Percentiles rank a stretch among this genome's conserved stretches.
Evolutionary conservation across 2,329 filamentous ascomycete genomes (phyloP).

Genomic region (Domatiomyces globalis): DNA sequence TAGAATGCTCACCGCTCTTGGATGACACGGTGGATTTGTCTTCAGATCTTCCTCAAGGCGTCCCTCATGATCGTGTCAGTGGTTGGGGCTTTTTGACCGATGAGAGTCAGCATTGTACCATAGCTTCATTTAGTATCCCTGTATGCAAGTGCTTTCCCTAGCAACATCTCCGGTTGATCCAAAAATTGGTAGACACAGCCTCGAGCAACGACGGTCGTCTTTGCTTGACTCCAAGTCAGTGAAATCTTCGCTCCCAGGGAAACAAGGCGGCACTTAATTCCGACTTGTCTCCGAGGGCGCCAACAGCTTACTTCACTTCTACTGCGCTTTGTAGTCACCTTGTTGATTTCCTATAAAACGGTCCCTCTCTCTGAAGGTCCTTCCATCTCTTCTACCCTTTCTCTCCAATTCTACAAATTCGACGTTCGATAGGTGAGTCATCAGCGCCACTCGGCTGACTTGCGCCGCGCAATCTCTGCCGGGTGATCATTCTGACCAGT

Average conservation of each 20-base stretch:
- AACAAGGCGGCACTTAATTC: not conserved
- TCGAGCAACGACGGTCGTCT: not conserved
- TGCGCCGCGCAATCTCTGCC: not conserved
- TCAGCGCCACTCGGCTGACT: not conserved
- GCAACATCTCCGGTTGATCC: too few relatives aligned
- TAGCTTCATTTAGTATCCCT: not conserved
- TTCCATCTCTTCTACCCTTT: not conserved
- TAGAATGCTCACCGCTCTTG: slow-evolving; percentile 53
- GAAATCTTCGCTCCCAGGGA: not conserved
- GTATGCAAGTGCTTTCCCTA: not conserved
- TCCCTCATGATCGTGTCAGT: slow-evolving; percentile 3
- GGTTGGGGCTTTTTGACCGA: not conserved
- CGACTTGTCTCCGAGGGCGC: not conserved
- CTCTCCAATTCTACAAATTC: not conserved
- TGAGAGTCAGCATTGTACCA: not conserved
- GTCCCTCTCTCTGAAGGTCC: not conserved
- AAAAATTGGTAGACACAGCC: not conserved
- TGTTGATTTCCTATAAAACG: not conserved
- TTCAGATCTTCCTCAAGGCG: slow-evolving; percentile 54
- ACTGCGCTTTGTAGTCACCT: not conserved
- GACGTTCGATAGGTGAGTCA: not conserved
- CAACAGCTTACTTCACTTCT: not conserved
- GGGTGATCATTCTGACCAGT: not conserved
- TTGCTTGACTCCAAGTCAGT: not conserved
- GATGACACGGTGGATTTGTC: slow-evolving; percentile 68